These are phyloP conservation scores for Leccinum pallidistipes DNA, from an alignment of 1,284 basidiomycete species.

Conservation along the genomic window DNA sequence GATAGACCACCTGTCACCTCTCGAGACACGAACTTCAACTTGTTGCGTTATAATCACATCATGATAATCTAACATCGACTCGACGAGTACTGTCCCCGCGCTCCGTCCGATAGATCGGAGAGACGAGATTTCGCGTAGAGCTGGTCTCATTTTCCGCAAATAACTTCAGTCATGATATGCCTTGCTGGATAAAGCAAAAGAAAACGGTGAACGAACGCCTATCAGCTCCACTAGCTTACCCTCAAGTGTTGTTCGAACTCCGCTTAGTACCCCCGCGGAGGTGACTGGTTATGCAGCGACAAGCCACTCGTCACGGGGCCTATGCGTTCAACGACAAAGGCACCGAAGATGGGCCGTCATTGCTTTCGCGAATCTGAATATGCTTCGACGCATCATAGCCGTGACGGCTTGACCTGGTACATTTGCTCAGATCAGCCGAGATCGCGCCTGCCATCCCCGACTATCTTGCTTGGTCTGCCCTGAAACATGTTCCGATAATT, in stretches of 20 bases:
- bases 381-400: not conserved
- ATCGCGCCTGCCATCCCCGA: constrained; percentile 3
- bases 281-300: not conserved
- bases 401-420: constrained; percentile 5
- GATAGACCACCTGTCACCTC: not conserved
- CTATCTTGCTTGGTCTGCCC: not conserved
- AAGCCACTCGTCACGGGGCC: not conserved
- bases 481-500: constrained; percentile 16
- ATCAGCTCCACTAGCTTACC: not conserved
- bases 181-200: not conserved
- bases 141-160: not conserved
- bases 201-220: too few relatives aligned
- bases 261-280: not conserved
- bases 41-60: not conserved
- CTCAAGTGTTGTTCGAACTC: not conserved
- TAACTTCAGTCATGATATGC: not conserved
- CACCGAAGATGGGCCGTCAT: not conserved
- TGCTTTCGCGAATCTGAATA: not conserved
- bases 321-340: not conserved
- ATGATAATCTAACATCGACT: not conserved
- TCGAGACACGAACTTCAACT: not conserved
- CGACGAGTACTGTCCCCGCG: not conserved
- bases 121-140: not conserved
- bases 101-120: not conserved
- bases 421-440: not conserved